These are phyloP conservation scores for Rhodotorula toruloides DNA, from an alignment of 768 basidiomycete species.

Conservation along the genomic window DNA sequence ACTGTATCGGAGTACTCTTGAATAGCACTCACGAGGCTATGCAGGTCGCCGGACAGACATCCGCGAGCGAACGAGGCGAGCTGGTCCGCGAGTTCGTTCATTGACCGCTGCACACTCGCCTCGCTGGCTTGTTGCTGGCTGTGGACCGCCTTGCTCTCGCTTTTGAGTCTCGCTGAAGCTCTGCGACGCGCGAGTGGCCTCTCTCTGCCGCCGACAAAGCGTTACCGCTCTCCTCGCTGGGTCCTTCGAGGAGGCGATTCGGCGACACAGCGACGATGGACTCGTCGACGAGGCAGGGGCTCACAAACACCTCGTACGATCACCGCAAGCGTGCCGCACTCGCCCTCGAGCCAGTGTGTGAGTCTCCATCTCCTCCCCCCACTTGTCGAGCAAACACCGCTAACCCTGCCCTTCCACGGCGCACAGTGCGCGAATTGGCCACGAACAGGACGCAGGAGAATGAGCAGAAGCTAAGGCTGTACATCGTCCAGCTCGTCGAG, in stretches of 20 bases:
- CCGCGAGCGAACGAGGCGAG: too few relatives aligned
- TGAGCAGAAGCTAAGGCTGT: slow-evolving; percentile 3
- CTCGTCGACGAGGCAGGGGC: slow-evolving; percentile 1
- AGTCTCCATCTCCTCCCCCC: background rate
- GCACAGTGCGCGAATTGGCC: slow-evolving; percentile 22
- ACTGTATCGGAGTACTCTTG: too few relatives aligned
- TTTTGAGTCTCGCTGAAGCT: too few relatives aligned
- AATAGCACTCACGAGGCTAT: too few relatives aligned
- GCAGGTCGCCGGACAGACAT: too few relatives aligned
- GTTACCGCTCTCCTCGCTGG: background rate
- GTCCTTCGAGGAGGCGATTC: background rate
- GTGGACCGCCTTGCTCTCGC: too few relatives aligned
- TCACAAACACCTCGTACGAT: slow-evolving; percentile 10
- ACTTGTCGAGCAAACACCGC: background rate
- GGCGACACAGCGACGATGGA: slow-evolving; percentile 17
- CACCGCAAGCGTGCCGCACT: slow-evolving; percentile 13
- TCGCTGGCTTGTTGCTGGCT: too few relatives aligned
- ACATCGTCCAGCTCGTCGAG: slow-evolving; percentile 27
- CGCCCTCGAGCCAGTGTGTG: slow-evolving; percentile 13
- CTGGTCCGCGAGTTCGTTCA: too few relatives aligned
- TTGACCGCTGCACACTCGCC: too few relatives aligned
- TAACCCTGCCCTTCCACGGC: too few relatives aligned
- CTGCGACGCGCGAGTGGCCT: too few relatives aligned
- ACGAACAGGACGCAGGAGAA: background rate
- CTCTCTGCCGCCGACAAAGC: too few relatives aligned